A percentile compares a stretch with the other conserved stretches of the same genome.
Evolutionary conservation across 176 grass and related monocot genomes (phyloP).

Genomic region (Ensete ventricosum): DNA sequence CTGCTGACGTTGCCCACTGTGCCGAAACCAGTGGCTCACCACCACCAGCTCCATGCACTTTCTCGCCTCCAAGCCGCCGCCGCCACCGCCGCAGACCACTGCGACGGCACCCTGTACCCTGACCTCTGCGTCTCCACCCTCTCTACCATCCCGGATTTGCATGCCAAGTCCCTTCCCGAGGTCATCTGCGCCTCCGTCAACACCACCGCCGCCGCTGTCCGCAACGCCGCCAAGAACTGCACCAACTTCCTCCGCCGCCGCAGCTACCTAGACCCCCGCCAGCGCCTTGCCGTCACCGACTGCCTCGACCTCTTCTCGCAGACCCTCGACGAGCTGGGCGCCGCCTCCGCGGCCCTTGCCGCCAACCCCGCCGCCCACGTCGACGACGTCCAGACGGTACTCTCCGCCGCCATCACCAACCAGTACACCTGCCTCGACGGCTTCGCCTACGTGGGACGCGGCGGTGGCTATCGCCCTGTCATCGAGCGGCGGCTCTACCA

Average conservation of each 20-base stretch:
- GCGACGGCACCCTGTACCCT: slow-evolving; percentile 55
- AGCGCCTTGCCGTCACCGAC: slow-evolving; percentile 52
- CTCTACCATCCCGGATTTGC: slow-evolving; percentile 20
- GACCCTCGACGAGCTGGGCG: slow-evolving; percentile 38
- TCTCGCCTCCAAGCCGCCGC: background rate
- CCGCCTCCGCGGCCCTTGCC: slow-evolving; percentile 32
- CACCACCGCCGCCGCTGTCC: slow-evolving; percentile 49
- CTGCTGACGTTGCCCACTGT: background rate
- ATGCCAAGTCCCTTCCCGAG: slow-evolving; percentile 27
- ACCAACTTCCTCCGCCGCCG: slow-evolving; percentile 42
- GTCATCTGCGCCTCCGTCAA: slow-evolving; percentile 42
- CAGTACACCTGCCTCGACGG: slow-evolving; percentile 87
- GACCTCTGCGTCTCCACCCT: slow-evolving; percentile 67
- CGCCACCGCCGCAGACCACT: slow-evolving; percentile 38
- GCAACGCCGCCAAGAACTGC: slow-evolving; percentile 40
- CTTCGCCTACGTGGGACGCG: slow-evolving; percentile 31
- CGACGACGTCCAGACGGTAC: slow-evolving; percentile 51
- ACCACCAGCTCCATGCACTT: too few species aligned
- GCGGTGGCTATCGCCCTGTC: slow-evolving; percentile 40
- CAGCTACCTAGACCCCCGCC: slow-evolving; percentile 27
- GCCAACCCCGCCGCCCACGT: slow-evolving; percentile 23
- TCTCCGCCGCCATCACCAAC: slow-evolving; percentile 71
- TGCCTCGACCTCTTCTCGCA: slow-evolving; percentile 62
- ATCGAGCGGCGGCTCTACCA: slow-evolving; percentile 77
- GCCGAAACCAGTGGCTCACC: background rate